These are phyloP conservation scores for Gardenia jasminoides DNA, from an alignment of 257 asterid species.

Conservation along the genomic window DNA sequence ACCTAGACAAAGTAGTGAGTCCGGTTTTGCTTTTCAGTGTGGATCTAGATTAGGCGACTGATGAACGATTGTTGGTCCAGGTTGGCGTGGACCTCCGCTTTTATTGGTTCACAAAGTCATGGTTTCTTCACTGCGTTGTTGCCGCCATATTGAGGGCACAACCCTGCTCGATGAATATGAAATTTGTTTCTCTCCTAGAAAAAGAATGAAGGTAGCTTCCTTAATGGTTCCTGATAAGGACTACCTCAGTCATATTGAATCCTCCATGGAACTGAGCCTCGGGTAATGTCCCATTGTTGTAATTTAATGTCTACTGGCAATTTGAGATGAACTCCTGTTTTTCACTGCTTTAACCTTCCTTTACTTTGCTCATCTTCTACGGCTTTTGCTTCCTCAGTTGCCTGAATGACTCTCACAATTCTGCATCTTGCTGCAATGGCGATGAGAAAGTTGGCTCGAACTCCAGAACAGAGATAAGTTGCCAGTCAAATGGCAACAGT, in stretches of 20 bases:
- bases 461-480: conserved; percentile 24
- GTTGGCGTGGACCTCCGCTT: not conserved
- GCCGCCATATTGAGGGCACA: not conserved
- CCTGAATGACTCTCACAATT: conserved; percentile 8
- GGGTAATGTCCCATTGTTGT: conserved; percentile 20
- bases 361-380: not conserved
- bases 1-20: not conserved
- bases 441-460: conserved; percentile 27
- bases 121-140: conserved; percentile 10
- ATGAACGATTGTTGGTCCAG: not conserved
- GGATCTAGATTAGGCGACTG: too few relatives aligned
- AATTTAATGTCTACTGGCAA: not conserved
- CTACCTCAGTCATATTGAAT: conserved; percentile 1
- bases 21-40: not conserved
- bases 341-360: not conserved
- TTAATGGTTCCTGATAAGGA: conserved; percentile 8
- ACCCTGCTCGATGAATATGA: conserved; percentile 3
- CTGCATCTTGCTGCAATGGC: conserved; percentile 15
- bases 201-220: conserved; percentile 18
- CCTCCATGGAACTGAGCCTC: conserved; percentile 28
- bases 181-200: not conserved
- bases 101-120: not conserved
- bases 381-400: conserved; percentile 17
- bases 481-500: conserved; percentile 24
- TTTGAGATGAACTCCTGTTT: not conserved